These are phyloP conservation scores for Tephrocybe sp. DNA, from an alignment of 768 basidiomycete species.

Conservation along the genomic window DNA sequence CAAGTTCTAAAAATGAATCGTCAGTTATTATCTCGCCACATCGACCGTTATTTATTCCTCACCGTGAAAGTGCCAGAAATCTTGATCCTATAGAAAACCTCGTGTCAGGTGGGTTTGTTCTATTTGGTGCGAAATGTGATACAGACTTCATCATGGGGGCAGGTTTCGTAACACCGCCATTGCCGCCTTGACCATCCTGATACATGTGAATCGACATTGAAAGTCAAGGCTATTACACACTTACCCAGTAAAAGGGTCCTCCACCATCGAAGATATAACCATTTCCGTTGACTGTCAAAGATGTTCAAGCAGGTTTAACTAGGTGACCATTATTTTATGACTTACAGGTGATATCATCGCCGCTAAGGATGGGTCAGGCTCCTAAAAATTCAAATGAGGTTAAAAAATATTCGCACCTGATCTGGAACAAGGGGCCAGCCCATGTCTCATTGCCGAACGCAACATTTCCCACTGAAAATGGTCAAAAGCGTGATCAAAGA, in stretches of 20 bases:
- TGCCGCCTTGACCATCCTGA: constrained; percentile 38
- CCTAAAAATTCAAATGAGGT: neutral
- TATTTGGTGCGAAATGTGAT: neutral
- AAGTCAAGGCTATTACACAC: neutral
- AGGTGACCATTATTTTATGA: neutral
- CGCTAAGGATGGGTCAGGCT: constrained; percentile 27
- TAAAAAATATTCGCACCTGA: constrained; percentile 31
- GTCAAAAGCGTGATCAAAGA: neutral
- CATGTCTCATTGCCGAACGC: constrained; percentile 50
- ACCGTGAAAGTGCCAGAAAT: constrained; percentile 36
- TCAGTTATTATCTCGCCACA: neutral
- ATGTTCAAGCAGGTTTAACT: neutral
- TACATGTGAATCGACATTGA: neutral
- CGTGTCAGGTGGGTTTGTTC: neutral
- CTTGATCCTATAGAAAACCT: constrained; percentile 25
- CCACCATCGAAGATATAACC: constrained; percentile 40
- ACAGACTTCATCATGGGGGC: constrained; percentile 42
- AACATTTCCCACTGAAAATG: constrained; percentile 54
- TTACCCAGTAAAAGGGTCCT: constrained; percentile 42
- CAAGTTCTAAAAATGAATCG: constrained; percentile 29
- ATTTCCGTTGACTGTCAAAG: constrained; percentile 35
- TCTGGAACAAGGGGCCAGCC: constrained; percentile 52
- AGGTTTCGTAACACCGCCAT: constrained; percentile 37
- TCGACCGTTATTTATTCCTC: constrained; percentile 3
- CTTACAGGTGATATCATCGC: constrained; percentile 47